Percentiles rank a stretch among this genome's conserved stretches.
phyloP scores from a whole-genome alignment of 768 basidiomycete species.

The Lactifluus hygrophoroides region DNA sequence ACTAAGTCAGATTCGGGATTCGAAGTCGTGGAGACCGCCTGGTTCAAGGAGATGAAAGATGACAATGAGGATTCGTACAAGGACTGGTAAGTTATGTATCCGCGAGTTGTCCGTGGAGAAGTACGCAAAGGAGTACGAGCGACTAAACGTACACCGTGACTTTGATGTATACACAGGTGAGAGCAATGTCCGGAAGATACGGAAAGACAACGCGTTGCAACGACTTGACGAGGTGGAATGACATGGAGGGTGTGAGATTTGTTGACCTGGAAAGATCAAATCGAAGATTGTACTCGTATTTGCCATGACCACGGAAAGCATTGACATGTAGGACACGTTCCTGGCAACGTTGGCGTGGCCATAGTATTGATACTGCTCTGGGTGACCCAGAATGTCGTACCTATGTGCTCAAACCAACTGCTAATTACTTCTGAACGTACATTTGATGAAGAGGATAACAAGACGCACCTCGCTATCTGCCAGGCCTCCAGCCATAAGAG shows the following conservation, averaged over 20 bases:
- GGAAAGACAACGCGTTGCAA: slow-evolving; percentile 64
- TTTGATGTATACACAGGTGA: slow-evolving; percentile 94
- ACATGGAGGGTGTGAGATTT: slow-evolving; percentile 73
- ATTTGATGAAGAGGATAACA: background rate
- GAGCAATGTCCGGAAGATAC: slow-evolving; percentile 65
- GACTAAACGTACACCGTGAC: slow-evolving; percentile 79
- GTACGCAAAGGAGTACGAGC: slow-evolving; percentile 80
- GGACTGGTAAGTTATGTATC: slow-evolving; percentile 91
- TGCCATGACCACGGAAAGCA: slow-evolving; percentile 75
- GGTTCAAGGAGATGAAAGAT: slow-evolving; percentile 95
- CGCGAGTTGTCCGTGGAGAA: slow-evolving; percentile 84
- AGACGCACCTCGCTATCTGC: slow-evolving; percentile 88
- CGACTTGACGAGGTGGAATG: slow-evolving; percentile 63
- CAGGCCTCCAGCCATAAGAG: slow-evolving; percentile 93
- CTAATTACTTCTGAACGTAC: background rate
- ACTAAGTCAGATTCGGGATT: slow-evolving; percentile 63
- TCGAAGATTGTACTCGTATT: slow-evolving; percentile 87
- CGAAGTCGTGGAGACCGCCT: slow-evolving; percentile 67
- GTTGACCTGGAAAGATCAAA: slow-evolving; percentile 87
- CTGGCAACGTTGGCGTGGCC: slow-evolving; percentile 93
- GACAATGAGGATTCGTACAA: slow-evolving; percentile 75
- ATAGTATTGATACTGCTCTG: slow-evolving; percentile 77
- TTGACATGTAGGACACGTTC: slow-evolving; percentile 74
- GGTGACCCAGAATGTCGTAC: slow-evolving; percentile 67
- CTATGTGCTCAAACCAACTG: slow-evolving; percentile 80